A percentile compares a stretch with the other conserved stretches of the same genome.
Evolutionary conservation across 345 rosid genomes (phyloP).

Genomic region (Hevea brasiliensis): DNA sequence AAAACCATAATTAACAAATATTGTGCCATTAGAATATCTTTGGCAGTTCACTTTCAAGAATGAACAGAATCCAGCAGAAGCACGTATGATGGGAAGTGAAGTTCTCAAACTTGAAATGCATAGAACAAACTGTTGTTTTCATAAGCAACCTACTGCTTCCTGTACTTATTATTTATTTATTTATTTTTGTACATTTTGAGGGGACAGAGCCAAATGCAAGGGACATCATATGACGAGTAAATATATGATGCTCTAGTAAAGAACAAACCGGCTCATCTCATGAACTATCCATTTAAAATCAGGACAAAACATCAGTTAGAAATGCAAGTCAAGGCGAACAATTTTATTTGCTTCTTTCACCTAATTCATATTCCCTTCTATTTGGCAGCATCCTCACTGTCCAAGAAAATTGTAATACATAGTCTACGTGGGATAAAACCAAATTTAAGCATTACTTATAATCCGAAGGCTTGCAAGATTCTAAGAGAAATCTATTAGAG

Average conservation of each 20-base stretch:
- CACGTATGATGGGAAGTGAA: too few species aligned
- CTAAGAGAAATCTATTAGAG: too few species aligned
- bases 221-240: not conserved
- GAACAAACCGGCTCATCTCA: not conserved
- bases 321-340: not conserved
- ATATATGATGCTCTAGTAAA: not conserved
- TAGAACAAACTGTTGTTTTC: too few species aligned
- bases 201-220: not conserved
- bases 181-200: not conserved
- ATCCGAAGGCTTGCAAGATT: too few species aligned
- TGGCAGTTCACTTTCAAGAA: not conserved
- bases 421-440: conserved; percentile 16
- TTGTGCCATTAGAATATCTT: not conserved
- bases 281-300: not conserved
- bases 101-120: too few species aligned
- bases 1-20: not conserved
- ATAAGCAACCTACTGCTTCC: too few species aligned
- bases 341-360: conserved; percentile 11
- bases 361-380: conserved; percentile 27
- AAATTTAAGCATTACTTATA: too few species aligned
- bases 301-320: conserved; percentile 1
- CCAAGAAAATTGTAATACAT: conserved; percentile 4
- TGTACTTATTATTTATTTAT: too few species aligned
- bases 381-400: conserved; percentile 8
- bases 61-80: not conserved